phyloP scores from a whole-genome alignment of 2,329 filamentous ascomycete genomes.

The Drechmeria coniospora region DNA sequence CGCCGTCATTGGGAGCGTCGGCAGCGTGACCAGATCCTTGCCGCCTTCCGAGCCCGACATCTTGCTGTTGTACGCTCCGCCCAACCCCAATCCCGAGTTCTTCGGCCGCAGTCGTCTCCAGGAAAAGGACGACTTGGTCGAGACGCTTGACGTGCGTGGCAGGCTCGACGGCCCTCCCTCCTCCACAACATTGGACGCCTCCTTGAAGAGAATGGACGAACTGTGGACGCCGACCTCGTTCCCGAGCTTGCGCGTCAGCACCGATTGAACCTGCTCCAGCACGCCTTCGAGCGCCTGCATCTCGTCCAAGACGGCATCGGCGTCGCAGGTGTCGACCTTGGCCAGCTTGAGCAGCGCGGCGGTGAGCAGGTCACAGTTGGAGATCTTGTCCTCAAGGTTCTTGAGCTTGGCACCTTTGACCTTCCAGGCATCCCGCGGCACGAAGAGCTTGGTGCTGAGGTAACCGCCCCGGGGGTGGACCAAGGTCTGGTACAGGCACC shows the following conservation, averaged over 20 bases:
- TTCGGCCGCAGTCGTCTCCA: slow-evolving; percentile 87
- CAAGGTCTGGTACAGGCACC: slow-evolving; percentile 82
- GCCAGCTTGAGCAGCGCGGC: slow-evolving; percentile 73
- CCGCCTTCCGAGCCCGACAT: slow-evolving; percentile 8
- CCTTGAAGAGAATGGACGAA: slow-evolving; percentile 59
- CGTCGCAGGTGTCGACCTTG: slow-evolving; percentile 75
- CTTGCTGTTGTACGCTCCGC: slow-evolving; percentile 28
- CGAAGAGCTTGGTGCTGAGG: slow-evolving; percentile 77
- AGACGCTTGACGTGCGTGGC: slow-evolving; percentile 43
- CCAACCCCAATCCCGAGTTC: slow-evolving; percentile 54
- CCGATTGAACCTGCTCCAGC: slow-evolving; percentile 69
- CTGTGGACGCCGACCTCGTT: slow-evolving; percentile 78
- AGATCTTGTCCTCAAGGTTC: slow-evolving; percentile 82
- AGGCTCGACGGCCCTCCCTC: slow-evolving; percentile 24
- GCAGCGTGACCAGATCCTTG: slow-evolving; percentile 36
- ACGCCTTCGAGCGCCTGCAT: slow-evolving; percentile 80
- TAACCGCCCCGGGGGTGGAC: slow-evolving; percentile 86
- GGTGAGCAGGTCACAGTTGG: slow-evolving; percentile 80
- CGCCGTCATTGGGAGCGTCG: slow-evolving; percentile 63
- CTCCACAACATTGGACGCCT: slow-evolving; percentile 37
- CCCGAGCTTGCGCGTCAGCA: slow-evolving; percentile 72
- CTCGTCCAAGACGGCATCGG: slow-evolving; percentile 82
- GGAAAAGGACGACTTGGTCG: slow-evolving; percentile 62
- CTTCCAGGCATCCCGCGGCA: slow-evolving; percentile 84
- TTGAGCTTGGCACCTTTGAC: slow-evolving; percentile 90